Evolutionary conservation across 1,284 basidiomycete genomes (phyloP).

Genomic region (Trichosporon sp.): DNA sequence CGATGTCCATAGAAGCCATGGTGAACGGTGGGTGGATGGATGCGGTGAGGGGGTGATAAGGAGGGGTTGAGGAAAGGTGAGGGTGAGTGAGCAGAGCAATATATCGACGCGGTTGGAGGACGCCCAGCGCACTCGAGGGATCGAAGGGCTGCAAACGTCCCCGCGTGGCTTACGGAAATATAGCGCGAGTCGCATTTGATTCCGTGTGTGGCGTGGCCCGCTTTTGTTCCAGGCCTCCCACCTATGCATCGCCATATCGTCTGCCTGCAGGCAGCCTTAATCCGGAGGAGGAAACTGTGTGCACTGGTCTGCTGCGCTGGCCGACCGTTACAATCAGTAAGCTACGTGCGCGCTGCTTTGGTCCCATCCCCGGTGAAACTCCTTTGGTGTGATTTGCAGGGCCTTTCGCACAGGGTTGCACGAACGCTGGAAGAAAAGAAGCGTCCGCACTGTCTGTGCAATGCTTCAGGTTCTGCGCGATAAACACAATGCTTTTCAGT

Average conservation of each 20-base stretch:
- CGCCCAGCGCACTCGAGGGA: not conserved
- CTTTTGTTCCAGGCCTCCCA: not conserved
- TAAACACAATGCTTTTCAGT: no score
- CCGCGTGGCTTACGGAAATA: not conserved
- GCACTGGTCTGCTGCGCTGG: no score
- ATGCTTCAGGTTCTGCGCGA: no score
- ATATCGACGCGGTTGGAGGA: not conserved
- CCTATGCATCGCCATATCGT: not conserved
- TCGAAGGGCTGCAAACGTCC: not conserved
- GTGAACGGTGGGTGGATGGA: constrained; percentile 17
- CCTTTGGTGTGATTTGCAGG: no score
- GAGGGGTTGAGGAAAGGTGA: not conserved
- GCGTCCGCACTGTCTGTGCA: no score
- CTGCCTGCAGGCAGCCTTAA: not conserved
- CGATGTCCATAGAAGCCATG: constrained; percentile 54
- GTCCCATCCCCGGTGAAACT: no score
- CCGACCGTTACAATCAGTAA: no score
- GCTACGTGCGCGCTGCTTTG: no score
- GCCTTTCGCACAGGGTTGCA: no score
- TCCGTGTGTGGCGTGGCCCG: not conserved
- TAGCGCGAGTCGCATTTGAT: not conserved
- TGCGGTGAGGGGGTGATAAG: constrained; percentile 5
- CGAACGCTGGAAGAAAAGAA: no score
- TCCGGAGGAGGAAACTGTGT: not conserved
- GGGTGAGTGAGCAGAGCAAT: not conserved